Evolutionary conservation across 1,284 basidiomycete species (phyloP).

Genomic region (Pseudozyma thailandica): DNA sequence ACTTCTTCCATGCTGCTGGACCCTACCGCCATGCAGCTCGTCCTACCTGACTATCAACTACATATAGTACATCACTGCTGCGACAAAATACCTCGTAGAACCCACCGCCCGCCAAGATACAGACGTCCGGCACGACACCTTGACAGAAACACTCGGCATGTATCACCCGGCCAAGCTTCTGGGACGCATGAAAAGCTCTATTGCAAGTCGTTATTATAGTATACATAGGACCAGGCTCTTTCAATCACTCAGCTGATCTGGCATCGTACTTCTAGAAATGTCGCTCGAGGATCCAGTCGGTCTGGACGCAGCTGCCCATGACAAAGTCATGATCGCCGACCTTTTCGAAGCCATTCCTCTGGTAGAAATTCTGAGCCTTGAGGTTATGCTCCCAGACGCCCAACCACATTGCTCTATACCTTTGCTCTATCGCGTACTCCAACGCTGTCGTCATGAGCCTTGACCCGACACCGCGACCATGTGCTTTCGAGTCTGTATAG

Average conservation of each 20-base stretch:
- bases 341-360: constrained; percentile 17
- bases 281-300: constrained; percentile 36
- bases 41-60: too few relatives aligned
- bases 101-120: too few relatives aligned
- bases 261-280: constrained; percentile 3
- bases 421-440: constrained; percentile 9
- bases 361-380: constrained; percentile 38
- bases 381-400: constrained; percentile 40
- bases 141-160: too few relatives aligned
- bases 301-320: constrained; percentile 35
- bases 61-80: too few relatives aligned
- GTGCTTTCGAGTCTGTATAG: constrained; percentile 33
- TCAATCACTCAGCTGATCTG: neutral
- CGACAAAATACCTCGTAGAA: too few relatives aligned
- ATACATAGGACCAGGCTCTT: too few relatives aligned
- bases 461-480: constrained; percentile 33
- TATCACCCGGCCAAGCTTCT: too few relatives aligned
- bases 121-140: too few relatives aligned
- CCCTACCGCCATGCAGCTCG: too few relatives aligned
- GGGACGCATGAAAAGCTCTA: too few relatives aligned
- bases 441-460: constrained; percentile 18
- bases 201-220: neutral
- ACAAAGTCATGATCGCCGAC: constrained; percentile 32
- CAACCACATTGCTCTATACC: constrained; percentile 34
- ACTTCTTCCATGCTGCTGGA: too few relatives aligned